Conservation (phyloP, 345 rosid species). For the Melastoma malabathricum region DNA sequence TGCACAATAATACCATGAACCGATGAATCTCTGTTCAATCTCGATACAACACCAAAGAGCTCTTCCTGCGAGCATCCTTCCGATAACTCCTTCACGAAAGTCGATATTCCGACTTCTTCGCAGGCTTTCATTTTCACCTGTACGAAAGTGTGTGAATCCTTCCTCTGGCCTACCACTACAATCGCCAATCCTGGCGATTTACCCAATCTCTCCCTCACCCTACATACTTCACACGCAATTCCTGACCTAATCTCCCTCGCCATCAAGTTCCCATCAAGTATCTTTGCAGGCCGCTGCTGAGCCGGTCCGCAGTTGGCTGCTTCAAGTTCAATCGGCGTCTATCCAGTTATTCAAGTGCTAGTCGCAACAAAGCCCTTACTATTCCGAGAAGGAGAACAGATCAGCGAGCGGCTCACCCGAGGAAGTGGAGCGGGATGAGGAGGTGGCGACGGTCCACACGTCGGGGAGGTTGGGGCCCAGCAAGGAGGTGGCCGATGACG, state of each 20-base stretch:
- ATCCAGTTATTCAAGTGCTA: not conserved
- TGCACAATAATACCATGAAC: slow-evolving; percentile 25
- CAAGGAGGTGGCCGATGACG: slow-evolving; percentile 1
- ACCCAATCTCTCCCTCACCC: slow-evolving; percentile 14
- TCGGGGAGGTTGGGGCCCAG: slow-evolving; percentile 17
- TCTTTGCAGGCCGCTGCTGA: slow-evolving; percentile 6
- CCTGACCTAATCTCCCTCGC: slow-evolving; percentile 12
- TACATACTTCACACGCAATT: slow-evolving; percentile 8
- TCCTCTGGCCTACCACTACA: slow-evolving; percentile 16
- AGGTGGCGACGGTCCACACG: not conserved
- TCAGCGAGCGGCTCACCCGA: slow-evolving; percentile 1
- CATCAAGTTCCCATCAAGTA: slow-evolving; percentile 15
- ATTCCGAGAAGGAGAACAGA: not conserved
- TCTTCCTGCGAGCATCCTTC: slow-evolving; percentile 15
- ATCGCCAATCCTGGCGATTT: slow-evolving; percentile 14
- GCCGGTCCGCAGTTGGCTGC: slow-evolving; percentile 1
- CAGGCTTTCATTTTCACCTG: slow-evolving; percentile 18
- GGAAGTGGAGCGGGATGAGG: slow-evolving; percentile 3
- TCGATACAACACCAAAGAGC: slow-evolving; percentile 8
- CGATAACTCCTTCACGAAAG: slow-evolving; percentile 8
- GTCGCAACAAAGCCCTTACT: not conserved
- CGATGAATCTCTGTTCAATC: slow-evolving; percentile 12
- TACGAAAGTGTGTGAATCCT: slow-evolving; percentile 14
- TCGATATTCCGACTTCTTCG: slow-evolving; percentile 14
- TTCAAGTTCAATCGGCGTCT: not conserved